Evolutionary conservation across 176 grass and related monocot species (phyloP), one percentile per base, ranked within the genome.

Genomic region (Juncus inflexus): DNA sequence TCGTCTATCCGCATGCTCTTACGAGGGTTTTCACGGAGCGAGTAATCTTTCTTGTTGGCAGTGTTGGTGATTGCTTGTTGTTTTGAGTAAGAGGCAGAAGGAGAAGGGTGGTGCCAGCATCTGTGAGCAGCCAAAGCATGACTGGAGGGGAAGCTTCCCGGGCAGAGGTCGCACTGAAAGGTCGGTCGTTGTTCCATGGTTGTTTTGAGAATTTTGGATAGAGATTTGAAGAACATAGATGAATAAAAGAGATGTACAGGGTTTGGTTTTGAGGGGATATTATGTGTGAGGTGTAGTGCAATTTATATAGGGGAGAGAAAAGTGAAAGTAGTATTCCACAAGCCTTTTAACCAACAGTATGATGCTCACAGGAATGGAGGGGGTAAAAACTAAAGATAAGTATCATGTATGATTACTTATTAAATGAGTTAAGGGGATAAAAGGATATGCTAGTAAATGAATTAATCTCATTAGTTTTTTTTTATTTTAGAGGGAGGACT

Each of bases 101-200:
- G 9, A 4, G 60, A 35, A 63, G 82, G 3, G 64, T 77, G 80
- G 77, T 95, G 91, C 40, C 74, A 85, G 52, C 87, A 81, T 81
- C 84, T 91, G 84, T 96, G 87, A 49, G 87, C 80, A 4, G 83
- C 76, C 36, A 95, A 81, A 15, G 83, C 83, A 15, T 91, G 85
- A 2, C 80, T 80, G 0, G 92, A 91, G 49, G 70, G 0, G 87
- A 97, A 97, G 16, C 70, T 66, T 60, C 79, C 79, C 42, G 47
- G 63, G 85, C 92, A 91, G 65, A 78, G 63, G 62, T 79, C 77
- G 60, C 82, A 97, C 75, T 80, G 14, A 69, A 73, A 62, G 82
- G 59, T 78, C 76, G 83, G 82, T 28, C 19, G 19, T 28, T 28
- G 19, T 66, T 80, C 73, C 90, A 95, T 95, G 63, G 63, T 77